phyloP scores from a whole-genome alignment of 306 rosid genomes.

The Rosa multiflora region DNA sequence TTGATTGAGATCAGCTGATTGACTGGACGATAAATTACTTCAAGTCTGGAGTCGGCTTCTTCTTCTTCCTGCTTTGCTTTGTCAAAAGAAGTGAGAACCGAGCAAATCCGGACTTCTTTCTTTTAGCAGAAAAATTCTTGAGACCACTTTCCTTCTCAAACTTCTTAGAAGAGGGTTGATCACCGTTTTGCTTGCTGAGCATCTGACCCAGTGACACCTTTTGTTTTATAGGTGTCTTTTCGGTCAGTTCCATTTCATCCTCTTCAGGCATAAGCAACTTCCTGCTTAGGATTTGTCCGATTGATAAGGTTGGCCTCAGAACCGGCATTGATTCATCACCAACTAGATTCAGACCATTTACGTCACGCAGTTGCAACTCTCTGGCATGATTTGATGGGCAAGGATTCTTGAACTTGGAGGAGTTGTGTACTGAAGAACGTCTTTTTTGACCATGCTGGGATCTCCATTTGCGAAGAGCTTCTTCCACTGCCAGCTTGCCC shows the following conservation, averaged over 20 bases:
- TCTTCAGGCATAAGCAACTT: conserved; percentile 69
- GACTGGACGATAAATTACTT: conserved; percentile 38
- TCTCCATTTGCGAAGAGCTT: conserved; percentile 84
- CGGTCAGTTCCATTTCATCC: conserved; percentile 39
- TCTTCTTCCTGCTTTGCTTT: conserved; percentile 74
- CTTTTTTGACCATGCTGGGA: conserved; percentile 59
- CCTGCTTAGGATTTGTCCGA: conserved; percentile 84
- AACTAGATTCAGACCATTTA: conserved; percentile 48
- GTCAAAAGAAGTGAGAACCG: conserved; percentile 67
- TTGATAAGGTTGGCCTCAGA: conserved; percentile 69
- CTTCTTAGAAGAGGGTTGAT: conserved; percentile 37
- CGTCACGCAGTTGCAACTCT: conserved; percentile 49
- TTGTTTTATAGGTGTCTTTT: conserved; percentile 47
- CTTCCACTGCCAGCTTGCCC: conserved; percentile 80
- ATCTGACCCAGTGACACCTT: conserved; percentile 89
- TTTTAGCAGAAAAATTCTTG: conserved; percentile 62
- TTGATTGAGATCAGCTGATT: conserved; percentile 22
- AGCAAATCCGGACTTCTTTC: conserved; percentile 85
- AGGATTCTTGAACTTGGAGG: conserved; percentile 68
- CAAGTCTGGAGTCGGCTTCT: conserved; percentile 64
- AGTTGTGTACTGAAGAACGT: conserved; percentile 41
- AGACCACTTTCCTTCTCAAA: conserved; percentile 52
- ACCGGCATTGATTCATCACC: conserved; percentile 45
- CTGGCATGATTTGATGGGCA: conserved; percentile 44
- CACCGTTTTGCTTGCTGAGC: conserved; percentile 70